These are phyloP conservation scores for Persicaria tinctoria DNA, from an alignment of 148 eudicot genomes.

Conservation along the genomic window DNA sequence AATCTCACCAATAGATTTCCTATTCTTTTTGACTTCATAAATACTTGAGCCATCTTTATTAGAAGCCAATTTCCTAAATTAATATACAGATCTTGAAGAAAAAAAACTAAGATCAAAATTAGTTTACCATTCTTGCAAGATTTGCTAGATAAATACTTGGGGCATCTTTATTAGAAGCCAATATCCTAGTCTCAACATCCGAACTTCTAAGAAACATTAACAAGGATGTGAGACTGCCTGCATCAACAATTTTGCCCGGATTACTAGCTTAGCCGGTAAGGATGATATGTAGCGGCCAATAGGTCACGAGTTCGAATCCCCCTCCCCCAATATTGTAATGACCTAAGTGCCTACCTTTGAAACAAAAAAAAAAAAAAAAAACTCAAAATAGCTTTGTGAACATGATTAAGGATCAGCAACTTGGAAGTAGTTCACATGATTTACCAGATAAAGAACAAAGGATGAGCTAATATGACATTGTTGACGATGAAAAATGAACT, in stretches of 20 bases:
- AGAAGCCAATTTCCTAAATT: conserved; percentile 9
- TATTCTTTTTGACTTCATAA: no score
- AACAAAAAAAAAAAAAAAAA: not conserved
- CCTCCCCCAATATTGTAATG: no score
- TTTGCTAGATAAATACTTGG: conserved; percentile 45
- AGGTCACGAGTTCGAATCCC: no score
- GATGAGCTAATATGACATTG: not conserved
- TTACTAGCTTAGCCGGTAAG: no score
- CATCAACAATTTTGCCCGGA: conserved; percentile 62
- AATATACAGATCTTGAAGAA: not conserved
- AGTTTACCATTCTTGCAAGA: conserved; percentile 78
- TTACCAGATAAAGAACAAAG: not conserved
- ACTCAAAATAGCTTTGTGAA: not conserved
- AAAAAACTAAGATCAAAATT: not conserved
- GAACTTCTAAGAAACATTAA: conserved; percentile 64
- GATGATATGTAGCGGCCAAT: no score
- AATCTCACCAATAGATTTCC: no score
- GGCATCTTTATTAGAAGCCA: no score
- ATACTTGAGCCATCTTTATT: not conserved
- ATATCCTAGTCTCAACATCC: conserved; percentile 48
- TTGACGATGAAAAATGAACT: not conserved
- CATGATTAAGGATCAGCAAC: not conserved
- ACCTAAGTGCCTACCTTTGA: no score
- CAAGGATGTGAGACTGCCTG: conserved; percentile 86
- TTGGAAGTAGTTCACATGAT: not conserved